Base-by-base conservation (phyloP, 768 basidiomycete genomes). In the Lentinus tigrinus region DNA sequence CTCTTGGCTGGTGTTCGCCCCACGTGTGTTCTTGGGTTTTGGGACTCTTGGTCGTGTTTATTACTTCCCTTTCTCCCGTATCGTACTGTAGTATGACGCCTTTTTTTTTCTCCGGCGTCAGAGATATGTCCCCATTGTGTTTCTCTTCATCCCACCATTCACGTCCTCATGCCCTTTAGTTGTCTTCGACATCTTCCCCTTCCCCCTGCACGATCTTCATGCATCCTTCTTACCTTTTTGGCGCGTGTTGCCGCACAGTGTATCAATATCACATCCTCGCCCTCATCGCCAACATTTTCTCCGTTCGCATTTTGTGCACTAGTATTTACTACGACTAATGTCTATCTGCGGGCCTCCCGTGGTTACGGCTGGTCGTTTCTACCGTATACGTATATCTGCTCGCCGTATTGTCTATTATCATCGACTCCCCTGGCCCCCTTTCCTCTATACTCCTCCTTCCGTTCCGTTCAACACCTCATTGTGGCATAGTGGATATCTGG, bases 11-110 rank as follows among this genome's bases (percentile, higher is more conserved):
- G 63, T 61, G 55, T 50, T 39, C 52, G 55, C 51, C 53, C 61
- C 16, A 58, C 57, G 54, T 73, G 72, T 77, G 72, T 73, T 77
- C 70, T 77, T 75, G 78, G 72, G 73, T 79, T 70, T 49, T 59
- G 55, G 60, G 63, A 64, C 63, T 55, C 53, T 63, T 65, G 53
- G 57, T 63, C 51, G 56, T 62, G 55, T 62, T 61, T 66, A 61
- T 57, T 61, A 26, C 56, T 36, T 54, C 50, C 39, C 36, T 23
- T 26, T 60, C 56, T 36, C 26, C 26, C 19, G 47, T 58, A 58
- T 56, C 57, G 56, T 59, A 60, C 44, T 63, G 60, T 54, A 57
- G 55, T 51, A 40, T 52, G 60, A 37, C 51, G 52, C 62, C 59
- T n/a, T 60, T 57, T 42, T 36, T 62, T 28, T 48, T 58, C 43